Evolutionary conservation across 768 basidiomycete species (phyloP).

Genomic region (Hygrophoropsis aurantiaca): DNA sequence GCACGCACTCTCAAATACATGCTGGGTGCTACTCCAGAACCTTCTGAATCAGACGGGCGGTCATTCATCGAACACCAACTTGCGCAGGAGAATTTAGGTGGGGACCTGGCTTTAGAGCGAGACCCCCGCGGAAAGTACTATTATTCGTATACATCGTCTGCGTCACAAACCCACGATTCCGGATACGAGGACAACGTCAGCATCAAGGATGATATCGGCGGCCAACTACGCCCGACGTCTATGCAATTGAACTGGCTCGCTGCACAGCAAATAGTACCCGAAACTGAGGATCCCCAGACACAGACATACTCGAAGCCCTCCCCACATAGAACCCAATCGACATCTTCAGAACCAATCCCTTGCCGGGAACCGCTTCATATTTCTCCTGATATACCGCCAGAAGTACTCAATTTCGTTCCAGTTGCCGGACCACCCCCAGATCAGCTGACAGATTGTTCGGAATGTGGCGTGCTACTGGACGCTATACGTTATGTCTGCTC

Average conservation of each 20-base stretch:
- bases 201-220: constrained; percentile 30
- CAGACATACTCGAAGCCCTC: constrained; percentile 2
- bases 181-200: constrained; percentile 51
- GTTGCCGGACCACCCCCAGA: constrained; percentile 53
- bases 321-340: constrained; percentile 16
- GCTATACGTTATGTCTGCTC: constrained; percentile 89
- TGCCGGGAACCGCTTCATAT: constrained; percentile 18
- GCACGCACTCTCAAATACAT: constrained; percentile 60
- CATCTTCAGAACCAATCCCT: constrained; percentile 17
- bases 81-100: constrained; percentile 45
- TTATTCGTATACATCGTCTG: constrained; percentile 62
- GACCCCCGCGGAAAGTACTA: constrained; percentile 73
- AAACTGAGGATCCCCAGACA: constrained; percentile 18
- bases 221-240: constrained; percentile 56
- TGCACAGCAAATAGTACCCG: constrained; percentile 42
- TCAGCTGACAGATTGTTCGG: constrained; percentile 78
- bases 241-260: constrained; percentile 69
- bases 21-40: constrained; percentile 55
- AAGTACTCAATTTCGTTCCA: constrained; percentile 53
- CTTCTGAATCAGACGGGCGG: constrained; percentile 54
- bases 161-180: constrained; percentile 53
- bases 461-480: constrained; percentile 72
- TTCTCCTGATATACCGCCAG: constrained; percentile 42
- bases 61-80: constrained; percentile 37
- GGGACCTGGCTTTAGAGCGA: constrained; percentile 66